phyloP scores from a whole-genome alignment of 2,329 filamentous ascomycete genomes.

The Pezicula rhizophila region DNA sequence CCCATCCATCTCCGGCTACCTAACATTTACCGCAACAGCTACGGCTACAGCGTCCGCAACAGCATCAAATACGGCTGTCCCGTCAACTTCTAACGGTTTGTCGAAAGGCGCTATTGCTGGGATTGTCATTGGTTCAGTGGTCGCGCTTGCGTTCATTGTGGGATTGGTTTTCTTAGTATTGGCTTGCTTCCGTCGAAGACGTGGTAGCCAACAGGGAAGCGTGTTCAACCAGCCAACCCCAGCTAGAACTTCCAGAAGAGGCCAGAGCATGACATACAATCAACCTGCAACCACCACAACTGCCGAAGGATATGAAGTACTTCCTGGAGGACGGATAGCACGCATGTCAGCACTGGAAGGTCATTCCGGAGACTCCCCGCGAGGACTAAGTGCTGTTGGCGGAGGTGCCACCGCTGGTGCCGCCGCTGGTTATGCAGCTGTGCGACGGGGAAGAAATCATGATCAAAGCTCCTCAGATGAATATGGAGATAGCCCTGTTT shows the following conservation, averaged over 20 bases:
- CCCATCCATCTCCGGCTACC: conserved; percentile 66
- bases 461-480: conserved; percentile 66
- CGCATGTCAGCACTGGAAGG: conserved; percentile 93
- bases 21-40: conserved; percentile 52
- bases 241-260: conserved; percentile 42
- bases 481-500: conserved; percentile 66
- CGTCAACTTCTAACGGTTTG: conserved; percentile 39
- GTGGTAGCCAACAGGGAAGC: conserved; percentile 58
- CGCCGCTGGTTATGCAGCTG: conserved; percentile 41
- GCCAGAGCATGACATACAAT: conserved; percentile 35
- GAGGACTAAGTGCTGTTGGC: conserved; percentile 15
- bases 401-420: conserved; percentile 41
- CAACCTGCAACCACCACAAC: conserved; percentile 28
- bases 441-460: conserved; percentile 39
- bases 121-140: conserved; percentile 75
- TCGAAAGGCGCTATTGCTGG: conserved; percentile 88
- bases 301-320: conserved; percentile 58
- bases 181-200: conserved; percentile 43
- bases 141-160: conserved; percentile 63
- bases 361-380: conserved; percentile 55
- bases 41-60: conserved; percentile 18
- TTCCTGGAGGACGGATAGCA: conserved; percentile 84
- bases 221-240: conserved; percentile 89
- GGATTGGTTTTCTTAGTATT: conserved; percentile 58
- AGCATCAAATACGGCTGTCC: not conserved